A percentile compares a stretch with the other conserved stretches of the same genome.
Evolutionary conservation across 257 asterid genomes (phyloP).

Genomic region (Avicennia marina): DNA sequence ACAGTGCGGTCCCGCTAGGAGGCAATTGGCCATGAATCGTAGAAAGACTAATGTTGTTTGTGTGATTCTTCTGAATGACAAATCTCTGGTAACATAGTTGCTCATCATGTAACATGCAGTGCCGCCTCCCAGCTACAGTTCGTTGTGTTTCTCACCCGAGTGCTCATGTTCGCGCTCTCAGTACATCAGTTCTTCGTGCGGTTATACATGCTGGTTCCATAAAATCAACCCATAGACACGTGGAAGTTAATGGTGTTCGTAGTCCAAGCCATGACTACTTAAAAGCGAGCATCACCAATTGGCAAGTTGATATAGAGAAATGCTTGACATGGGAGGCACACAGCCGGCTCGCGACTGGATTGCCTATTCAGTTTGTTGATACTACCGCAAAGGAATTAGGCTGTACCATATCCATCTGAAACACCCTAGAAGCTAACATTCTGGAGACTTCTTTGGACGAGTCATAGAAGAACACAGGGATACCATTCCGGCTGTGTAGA

Average conservation of each 20-base stretch:
- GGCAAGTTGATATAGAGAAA: constrained; percentile 75
- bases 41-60: no score
- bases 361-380: constrained; percentile 58
- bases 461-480: no score
- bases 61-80: no score
- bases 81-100: constrained; percentile 14
- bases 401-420: constrained; percentile 56
- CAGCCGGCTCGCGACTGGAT: constrained; percentile 76
- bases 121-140: constrained; percentile 90
- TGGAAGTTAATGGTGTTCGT: constrained; percentile 31
- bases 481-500: no score
- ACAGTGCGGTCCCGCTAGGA: no score
- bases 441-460: no score
- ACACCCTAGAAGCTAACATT: no score
- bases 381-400: constrained; percentile 89
- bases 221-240: constrained; percentile 37
- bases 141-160: constrained; percentile 92
- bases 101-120: constrained; percentile 37
- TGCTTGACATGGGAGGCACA: constrained; percentile 94
- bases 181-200: constrained; percentile 90
- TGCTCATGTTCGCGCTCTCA: constrained; percentile 94
- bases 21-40: no score
- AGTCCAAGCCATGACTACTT: constrained; percentile 47
- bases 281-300: constrained; percentile 40
- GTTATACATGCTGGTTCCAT: constrained; percentile 51